Evolutionary conservation across 2,329 filamentous ascomycete genomes (phyloP), one percentile per base, ranked within the genome.

Genomic region (Emergomyces africanus): DNA sequence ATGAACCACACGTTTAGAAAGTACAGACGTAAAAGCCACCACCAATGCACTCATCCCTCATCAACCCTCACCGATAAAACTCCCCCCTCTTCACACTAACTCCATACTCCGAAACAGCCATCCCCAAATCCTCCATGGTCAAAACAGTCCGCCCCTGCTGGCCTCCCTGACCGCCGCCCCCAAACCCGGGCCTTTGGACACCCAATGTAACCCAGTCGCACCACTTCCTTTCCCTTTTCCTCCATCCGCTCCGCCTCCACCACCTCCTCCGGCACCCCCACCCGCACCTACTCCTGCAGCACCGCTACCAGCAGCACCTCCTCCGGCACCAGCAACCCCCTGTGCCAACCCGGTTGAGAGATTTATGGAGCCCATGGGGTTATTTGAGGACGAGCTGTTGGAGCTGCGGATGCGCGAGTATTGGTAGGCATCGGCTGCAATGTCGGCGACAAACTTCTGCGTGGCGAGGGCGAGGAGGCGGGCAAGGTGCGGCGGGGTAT

Each of bases 61-160:
- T 28, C 44, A 48, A 23, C 3, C 33, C 33, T 53, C 12, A 96
- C 67, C 91, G 82, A 73, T 99, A 99, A 71, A 97, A 99, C 77
- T 99, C 94, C 69, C 92, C 91, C 64, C 94, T 82, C 83, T 96
- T 97, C 57, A 97, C 88, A 71, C 96, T 99, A 57, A 99, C 90
- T 1, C 94, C 94, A 71, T 97, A 99, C 78, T 99, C 94, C 37
- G 89, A 89, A 35, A 97, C 92, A 0, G 94, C 94, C 90, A 97
- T 97, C 18, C 94, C 94, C 67, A 99, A 74, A 72, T 99, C 94
- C 75, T 99, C 94, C 94, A 99, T 97, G 0, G 94, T 97, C 62
- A 99, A 79, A 59, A 99, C 92, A 20, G 94, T 96, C 63, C 90
- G 82, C 64, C 95, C 95, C 76, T 95, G 89, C 6, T 74, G 74